Conservation (phyloP, 163 green algal genomes). For the Volvox carteri region DNA sequence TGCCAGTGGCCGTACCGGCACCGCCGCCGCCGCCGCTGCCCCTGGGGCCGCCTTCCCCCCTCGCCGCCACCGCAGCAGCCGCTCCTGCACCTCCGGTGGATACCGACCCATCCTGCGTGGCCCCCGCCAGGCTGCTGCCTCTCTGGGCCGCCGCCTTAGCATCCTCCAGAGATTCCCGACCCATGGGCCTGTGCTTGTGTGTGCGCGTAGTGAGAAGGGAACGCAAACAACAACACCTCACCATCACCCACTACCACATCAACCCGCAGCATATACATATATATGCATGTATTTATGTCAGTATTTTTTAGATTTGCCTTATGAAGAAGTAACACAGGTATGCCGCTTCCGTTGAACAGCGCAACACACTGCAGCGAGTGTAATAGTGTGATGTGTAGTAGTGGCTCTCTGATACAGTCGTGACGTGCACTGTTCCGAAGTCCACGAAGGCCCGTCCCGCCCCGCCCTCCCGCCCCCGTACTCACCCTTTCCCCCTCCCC, state of each 20-base stretch:
- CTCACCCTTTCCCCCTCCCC: neutral
- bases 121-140: neutral
- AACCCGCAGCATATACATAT: no score
- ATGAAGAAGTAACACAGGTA: no score
- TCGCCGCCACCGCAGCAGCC: neutral
- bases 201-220: no score
- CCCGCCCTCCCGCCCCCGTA: neutral
- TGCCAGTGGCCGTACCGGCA: neutral
- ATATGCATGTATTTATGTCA: no score
- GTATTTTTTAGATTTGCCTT: no score
- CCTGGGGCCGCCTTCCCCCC: neutral
- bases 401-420: no score
- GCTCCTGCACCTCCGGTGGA: neutral
- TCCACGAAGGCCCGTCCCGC: neutral
- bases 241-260: no score
- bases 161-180: slow-evolving; percentile 37
- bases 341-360: no score
- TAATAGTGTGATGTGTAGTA: no score
- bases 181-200: slow-evolving; percentile 36
- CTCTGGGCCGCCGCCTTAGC: slow-evolving; percentile 21
- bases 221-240: no score
- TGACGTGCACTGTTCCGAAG: no score
- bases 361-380: no score
- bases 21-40: slow-evolving; percentile 12
- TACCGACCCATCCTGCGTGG: neutral